These are phyloP conservation scores for Mycena rebaudengoi DNA, from an alignment of 768 basidiomycete species.

Conservation along the genomic window DNA sequence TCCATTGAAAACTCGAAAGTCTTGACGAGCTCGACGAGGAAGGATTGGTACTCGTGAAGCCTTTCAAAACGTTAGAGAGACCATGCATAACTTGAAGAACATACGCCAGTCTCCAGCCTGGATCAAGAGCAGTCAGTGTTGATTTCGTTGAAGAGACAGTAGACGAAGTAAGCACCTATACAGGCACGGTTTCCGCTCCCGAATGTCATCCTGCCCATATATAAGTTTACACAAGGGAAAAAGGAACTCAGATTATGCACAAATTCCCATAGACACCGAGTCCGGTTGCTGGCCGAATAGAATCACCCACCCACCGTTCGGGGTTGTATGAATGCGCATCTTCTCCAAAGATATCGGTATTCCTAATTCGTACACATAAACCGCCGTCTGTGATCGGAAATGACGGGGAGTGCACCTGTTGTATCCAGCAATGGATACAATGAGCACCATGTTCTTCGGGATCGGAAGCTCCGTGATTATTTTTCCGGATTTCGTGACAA, in stretches of 20 bases:
- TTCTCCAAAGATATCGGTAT: conserved; percentile 61
- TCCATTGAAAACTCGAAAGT: conserved; percentile 64
- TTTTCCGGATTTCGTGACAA: conserved; percentile 55
- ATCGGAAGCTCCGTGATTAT: conserved; percentile 53
- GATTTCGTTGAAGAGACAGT: background rate
- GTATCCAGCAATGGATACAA: conserved; percentile 62
- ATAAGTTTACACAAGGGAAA: background rate
- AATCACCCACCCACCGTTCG: conserved; percentile 58
- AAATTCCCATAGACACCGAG: conserved; percentile 57
- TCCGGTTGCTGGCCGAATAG: conserved; percentile 46
- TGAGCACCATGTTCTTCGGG: conserved; percentile 58
- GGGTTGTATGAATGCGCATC: conserved; percentile 64
- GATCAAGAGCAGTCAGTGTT: background rate
- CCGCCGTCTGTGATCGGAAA: too few relatives aligned
- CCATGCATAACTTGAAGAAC: background rate
- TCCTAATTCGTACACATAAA: too few relatives aligned
- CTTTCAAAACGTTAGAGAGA: background rate
- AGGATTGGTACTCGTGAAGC: conserved; percentile 62
- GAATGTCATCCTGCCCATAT: conserved; percentile 49
- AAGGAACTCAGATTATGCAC: conserved; percentile 40
- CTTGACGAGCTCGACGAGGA: conserved; percentile 65
- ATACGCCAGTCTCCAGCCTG: conserved; percentile 57
- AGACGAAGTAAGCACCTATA: conserved; percentile 31
- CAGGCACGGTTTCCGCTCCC: conserved; percentile 57
- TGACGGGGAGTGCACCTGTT: conserved; percentile 49